Evolutionary conservation across 1,284 basidiomycete species (phyloP), one percentile per base, ranked within the genome.

Genomic region (Wolfiporia cocos): DNA sequence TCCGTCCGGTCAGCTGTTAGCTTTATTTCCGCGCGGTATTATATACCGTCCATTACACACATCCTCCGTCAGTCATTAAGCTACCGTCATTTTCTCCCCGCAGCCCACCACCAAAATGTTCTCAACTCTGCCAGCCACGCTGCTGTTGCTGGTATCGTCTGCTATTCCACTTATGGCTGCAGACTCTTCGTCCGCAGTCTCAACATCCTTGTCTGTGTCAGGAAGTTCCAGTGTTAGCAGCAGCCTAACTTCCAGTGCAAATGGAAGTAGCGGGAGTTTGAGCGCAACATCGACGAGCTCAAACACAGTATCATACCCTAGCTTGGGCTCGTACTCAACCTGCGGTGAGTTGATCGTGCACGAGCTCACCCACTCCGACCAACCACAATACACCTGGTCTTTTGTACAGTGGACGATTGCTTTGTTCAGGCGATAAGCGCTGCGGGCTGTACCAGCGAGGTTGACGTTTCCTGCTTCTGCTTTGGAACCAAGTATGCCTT

Each of bases 401-500:
- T 19, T 20, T 19, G 18, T 28, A 28, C 23, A 61, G 58, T 59
- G 37, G 43, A 40, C 18, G 45, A 52, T 19, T 61, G 58, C 41
- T 44, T 61, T n/a, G 50, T 43, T 9, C 15, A 49, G 12, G 48
- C 57, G 0, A 48, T 58, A 11, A 44, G 49, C 10, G 39, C 44
- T n/a, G 42, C 54, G 10, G 56, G 56, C 11, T 61, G 58, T 42
- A 42, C 44, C 26, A 59, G 55, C 39, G 18, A 56, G 5, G 52
- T 52, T 14, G 57, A 58, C 29, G 52, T 58, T 5, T 38, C 53
- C 28, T 61, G 58, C 41, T 61, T 50, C 44, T 61, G 58, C 41
- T 26, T 28, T n/a, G 14, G 15, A n/a, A 30, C 41, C 18, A 55
- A 55, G 53, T 53, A 38, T 31, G 53, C 45, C 4, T 24, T 22